Evolutionary conservation across 1,139 yeast genomes (phyloP).

Genomic region (Geotrichum fermentans): DNA sequence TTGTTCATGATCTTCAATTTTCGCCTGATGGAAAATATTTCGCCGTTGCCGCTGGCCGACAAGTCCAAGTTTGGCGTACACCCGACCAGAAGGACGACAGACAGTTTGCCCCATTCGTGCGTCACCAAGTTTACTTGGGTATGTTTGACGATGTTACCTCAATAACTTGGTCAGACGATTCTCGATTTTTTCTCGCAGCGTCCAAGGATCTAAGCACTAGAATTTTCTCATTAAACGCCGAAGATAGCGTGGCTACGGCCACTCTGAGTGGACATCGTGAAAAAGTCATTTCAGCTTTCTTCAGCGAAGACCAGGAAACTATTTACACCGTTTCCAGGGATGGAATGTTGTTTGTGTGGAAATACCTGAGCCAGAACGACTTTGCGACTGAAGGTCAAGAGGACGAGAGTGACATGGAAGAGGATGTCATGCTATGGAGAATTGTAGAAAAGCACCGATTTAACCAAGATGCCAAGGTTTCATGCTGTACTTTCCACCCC

Average conservation of each 20-base stretch:
- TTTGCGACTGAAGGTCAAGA: constrained; percentile 42
- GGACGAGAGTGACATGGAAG: constrained; percentile 27
- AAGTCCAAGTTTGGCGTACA: constrained; percentile 90
- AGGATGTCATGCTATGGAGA: constrained; percentile 57
- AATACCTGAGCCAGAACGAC: constrained; percentile 56
- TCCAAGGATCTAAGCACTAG: constrained; percentile 88
- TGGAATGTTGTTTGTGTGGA: constrained; percentile 93
- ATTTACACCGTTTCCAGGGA: constrained; percentile 90
- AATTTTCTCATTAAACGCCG: constrained; percentile 70
- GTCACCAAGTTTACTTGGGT: constrained; percentile 87
- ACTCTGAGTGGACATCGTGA: constrained; percentile 92
- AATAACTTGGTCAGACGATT: constrained; percentile 84
- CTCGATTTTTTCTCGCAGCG: constrained; percentile 78
- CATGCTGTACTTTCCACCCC: constrained; percentile 81
- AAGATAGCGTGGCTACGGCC: constrained; percentile 76
- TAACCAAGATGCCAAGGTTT: constrained; percentile 59
- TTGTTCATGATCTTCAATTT: constrained; percentile 68
- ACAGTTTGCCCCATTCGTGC: constrained; percentile 93
- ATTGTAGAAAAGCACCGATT: constrained; percentile 71
- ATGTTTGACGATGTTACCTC: constrained; percentile 80
- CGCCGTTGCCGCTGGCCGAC: constrained; percentile 79
- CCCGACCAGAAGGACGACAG: constrained; percentile 64
- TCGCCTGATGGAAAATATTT: constrained; percentile 86
- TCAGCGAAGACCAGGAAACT: constrained; percentile 76
- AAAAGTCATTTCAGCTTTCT: constrained; percentile 79